Evolutionary conservation across 2,329 filamentous ascomycete genomes (phyloP), one percentile per base, ranked within the genome.

Genomic region (Penicillium psychrosexuale): DNA sequence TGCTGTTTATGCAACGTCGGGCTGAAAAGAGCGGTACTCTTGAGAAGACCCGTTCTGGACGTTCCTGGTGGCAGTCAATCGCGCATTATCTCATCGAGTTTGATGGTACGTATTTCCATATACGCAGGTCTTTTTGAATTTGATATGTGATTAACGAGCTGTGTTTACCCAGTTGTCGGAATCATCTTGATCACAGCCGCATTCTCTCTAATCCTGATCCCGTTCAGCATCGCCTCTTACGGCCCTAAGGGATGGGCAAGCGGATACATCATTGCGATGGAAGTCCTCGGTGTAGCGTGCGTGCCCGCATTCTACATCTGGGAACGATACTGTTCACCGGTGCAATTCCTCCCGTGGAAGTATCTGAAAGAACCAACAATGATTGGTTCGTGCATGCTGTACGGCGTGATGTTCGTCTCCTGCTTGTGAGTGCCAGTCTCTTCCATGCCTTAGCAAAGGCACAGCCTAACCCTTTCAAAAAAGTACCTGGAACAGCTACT

Each of bases 1-100:
- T 86, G 62, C 69, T 78, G 55, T 68, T 72, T 58, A 84, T 84
- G 65, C 77, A 82, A 48, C 71, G 68, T 39, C 84, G 84, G 65
- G 85, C 85, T 2, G 71, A 75, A 57, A 77, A 77, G 51, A 30
- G 44, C 24, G 65, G 64, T 6, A 47, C 53, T 28, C 22, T 62
- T n/a, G 33, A 37, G 34, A 62, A 61, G 40, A 42, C 55, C 30
- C 42, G 28, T 8, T 62, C 59, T 22, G 58, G 48, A 15, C 53
- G 61, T 34, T 57, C 36, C 9, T 39, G 56, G 22, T 59, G 56
- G 52, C 54, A 62, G 43, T 60, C 62, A 0, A 46, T 63, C 19
- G 22, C 19, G 38, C 58, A 66, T 31, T 66, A 66, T 53, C 38
- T 61, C 11, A 33, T 59, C 11, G 48, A 66, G 33, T 66, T 63